These are phyloP conservation scores for Globisporangium iwayamae DNA, from an alignment of 352 stramenopile species.

Conservation along the genomic window DNA sequence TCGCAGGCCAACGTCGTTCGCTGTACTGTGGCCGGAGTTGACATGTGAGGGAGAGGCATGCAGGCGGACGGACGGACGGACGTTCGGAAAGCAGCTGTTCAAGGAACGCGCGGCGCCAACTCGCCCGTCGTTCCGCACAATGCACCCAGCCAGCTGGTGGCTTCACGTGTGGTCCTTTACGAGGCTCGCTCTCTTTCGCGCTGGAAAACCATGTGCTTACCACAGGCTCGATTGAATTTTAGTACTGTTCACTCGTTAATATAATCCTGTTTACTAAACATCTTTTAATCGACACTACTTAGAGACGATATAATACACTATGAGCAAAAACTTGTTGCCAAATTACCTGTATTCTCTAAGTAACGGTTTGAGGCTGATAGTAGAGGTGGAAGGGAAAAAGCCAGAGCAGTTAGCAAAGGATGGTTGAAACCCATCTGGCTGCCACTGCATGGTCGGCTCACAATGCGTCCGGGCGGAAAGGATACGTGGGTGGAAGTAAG, in stretches of 20 bases:
- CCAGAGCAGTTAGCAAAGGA: slow-evolving; percentile 16
- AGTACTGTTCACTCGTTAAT: not conserved
- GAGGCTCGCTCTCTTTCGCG: slow-evolving; percentile 14
- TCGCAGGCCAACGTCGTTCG: too few species aligned
- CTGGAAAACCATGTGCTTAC: slow-evolving; percentile 16
- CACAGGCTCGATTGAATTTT: not conserved
- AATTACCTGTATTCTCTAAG: not conserved
- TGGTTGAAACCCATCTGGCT: slow-evolving; percentile 9
- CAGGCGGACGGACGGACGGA: not conserved
- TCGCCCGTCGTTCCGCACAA: not conserved
- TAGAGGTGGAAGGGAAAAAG: slow-evolving; percentile 4
- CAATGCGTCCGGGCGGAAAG: slow-evolving; percentile 9
- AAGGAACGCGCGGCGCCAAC: slow-evolving; percentile 4
- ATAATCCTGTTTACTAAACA: not conserved
- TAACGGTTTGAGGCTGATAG: not conserved
- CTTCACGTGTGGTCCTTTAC: slow-evolving; percentile 3
- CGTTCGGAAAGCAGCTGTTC: slow-evolving; percentile 15
- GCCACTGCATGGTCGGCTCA: slow-evolving; percentile 4
- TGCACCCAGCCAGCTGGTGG: slow-evolving; percentile 14
- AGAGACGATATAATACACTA: too few species aligned
- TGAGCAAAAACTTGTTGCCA: not conserved
- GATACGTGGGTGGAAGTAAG: not conserved
- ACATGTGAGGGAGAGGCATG: not conserved
- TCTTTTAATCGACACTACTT: too few species aligned
- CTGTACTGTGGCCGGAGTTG: not conserved